These are phyloP conservation scores for Magnusiomyces fungicola DNA, from an alignment of 1,139 yeast species.

Conservation along the genomic window DNA sequence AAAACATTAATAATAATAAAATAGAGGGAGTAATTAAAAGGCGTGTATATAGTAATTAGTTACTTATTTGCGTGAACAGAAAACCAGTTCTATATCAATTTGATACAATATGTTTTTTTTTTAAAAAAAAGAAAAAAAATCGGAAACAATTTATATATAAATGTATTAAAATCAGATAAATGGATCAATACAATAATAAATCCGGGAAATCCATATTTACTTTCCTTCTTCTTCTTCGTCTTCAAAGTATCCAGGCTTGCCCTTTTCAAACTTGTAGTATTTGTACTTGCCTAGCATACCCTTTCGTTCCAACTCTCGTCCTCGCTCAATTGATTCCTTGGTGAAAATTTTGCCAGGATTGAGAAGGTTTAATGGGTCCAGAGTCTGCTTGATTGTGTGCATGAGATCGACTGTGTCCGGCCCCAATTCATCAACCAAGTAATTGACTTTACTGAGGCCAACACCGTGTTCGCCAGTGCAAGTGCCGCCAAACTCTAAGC, in stretches of 20 bases:
- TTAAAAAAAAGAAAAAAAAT: no score
- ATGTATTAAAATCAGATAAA: no score
- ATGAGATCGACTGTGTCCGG: conserved; percentile 56
- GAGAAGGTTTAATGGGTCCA: conserved; percentile 63
- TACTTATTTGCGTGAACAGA: no score
- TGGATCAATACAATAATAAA: neutral
- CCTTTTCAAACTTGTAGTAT: conserved; percentile 2
- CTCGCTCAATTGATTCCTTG: conserved; percentile 7
- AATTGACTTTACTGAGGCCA: conserved; percentile 70
- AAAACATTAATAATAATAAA: no score
- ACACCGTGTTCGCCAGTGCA: conserved; percentile 88
- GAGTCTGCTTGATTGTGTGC: conserved; percentile 61
- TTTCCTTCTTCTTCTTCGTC: no score
- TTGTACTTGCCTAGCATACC: conserved; percentile 8
- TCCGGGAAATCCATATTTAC: neutral
- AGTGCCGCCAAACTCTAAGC: conserved; percentile 64
- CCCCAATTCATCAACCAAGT: conserved; percentile 59
- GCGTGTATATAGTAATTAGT: no score
- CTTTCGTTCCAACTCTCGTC: conserved; percentile 2
- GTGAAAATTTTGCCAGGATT: conserved; percentile 62
- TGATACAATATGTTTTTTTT: no score
- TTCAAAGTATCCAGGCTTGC: neutral
- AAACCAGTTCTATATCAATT: no score
- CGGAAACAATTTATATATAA: no score
- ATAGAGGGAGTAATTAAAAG: no score